A percentile compares a stretch with the other conserved stretches of the same genome.
phyloP scores from a whole-genome alignment of 306 rosid species.

The Hippophae gyantsensis region DNA sequence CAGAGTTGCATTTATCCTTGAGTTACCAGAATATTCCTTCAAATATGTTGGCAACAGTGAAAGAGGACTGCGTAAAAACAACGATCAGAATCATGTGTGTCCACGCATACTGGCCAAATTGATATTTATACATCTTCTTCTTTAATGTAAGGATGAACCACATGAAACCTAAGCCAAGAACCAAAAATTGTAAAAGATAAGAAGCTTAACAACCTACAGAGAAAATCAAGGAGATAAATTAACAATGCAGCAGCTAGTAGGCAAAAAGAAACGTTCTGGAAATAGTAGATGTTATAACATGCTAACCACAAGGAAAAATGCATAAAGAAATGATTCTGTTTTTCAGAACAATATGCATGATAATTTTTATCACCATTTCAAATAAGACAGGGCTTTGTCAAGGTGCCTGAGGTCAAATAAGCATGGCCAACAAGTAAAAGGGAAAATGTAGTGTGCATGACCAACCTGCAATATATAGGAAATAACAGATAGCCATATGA shows the following conservation, averaged over 20 bases:
- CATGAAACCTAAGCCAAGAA: slow-evolving; percentile 71
- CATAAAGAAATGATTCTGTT: background rate
- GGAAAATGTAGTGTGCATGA: slow-evolving; percentile 1
- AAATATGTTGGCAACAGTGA: slow-evolving; percentile 93
- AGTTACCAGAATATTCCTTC: slow-evolving; percentile 96
- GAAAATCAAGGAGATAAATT: slow-evolving; percentile 12
- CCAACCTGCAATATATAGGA: slow-evolving; percentile 76
- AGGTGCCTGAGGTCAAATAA: background rate
- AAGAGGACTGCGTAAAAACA: slow-evolving; percentile 91
- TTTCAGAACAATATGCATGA: no score
- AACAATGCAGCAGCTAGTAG: background rate
- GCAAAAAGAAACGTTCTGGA: background rate
- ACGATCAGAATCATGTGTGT: slow-evolving; percentile 95
- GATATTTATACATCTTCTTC: slow-evolving; percentile 98
- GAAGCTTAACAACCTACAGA: slow-evolving; percentile 10
- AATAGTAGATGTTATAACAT: background rate
- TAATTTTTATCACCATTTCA: background rate
- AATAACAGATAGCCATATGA: slow-evolving; percentile 89
- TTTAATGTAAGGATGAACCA: slow-evolving; percentile 96
- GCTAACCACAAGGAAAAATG: background rate
- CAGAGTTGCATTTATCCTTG: background rate
- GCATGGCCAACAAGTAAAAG: background rate
- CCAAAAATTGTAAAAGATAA: slow-evolving; percentile 23
- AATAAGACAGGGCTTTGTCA: background rate
- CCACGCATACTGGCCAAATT: slow-evolving; percentile 99